Evolutionary conservation across 2,329 filamentous ascomycete genomes (phyloP).

Genomic region (Fusarium sp.): DNA sequence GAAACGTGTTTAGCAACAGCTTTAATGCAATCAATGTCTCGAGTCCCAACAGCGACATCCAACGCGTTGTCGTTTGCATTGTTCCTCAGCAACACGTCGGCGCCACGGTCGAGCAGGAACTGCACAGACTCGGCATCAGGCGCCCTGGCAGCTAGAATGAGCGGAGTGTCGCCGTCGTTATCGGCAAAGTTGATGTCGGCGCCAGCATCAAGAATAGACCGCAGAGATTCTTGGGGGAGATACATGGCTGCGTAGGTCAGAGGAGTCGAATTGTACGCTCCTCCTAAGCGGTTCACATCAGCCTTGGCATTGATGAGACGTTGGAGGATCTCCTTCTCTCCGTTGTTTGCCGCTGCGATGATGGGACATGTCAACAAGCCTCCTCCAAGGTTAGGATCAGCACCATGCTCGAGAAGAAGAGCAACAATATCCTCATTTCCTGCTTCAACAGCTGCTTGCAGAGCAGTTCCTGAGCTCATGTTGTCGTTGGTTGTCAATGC

Average conservation of each 20-base stretch:
- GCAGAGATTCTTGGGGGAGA: conserved; percentile 48
- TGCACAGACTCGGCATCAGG: conserved; percentile 42
- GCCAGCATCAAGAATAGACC: conserved; percentile 49
- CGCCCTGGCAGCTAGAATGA: conserved; percentile 51
- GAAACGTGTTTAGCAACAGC: conserved; percentile 49
- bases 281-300: conserved; percentile 51
- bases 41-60: not conserved
- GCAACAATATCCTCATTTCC: conserved; percentile 51
- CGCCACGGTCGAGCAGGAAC: conserved; percentile 23
- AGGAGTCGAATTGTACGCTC: conserved; percentile 49
- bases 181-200: conserved; percentile 53
- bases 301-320: conserved; percentile 51
- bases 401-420: conserved; percentile 51
- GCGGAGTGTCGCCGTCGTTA: conserved; percentile 51
- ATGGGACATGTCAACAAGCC: conserved; percentile 51
- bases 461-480: conserved; percentile 51
- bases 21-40: conserved; percentile 42
- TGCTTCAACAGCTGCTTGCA: conserved; percentile 55
- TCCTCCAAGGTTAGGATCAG: conserved; percentile 53
- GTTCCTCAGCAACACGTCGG: conserved; percentile 19
- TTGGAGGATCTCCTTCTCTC: conserved; percentile 51
- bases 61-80: conserved; percentile 11
- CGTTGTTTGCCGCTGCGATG: conserved; percentile 51
- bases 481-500: conserved; percentile 43
- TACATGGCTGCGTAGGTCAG: conserved; percentile 52